phyloP scores from a whole-genome alignment of 495 filamentous ascomycete genomes.

The Penicillium steckii region DNA sequence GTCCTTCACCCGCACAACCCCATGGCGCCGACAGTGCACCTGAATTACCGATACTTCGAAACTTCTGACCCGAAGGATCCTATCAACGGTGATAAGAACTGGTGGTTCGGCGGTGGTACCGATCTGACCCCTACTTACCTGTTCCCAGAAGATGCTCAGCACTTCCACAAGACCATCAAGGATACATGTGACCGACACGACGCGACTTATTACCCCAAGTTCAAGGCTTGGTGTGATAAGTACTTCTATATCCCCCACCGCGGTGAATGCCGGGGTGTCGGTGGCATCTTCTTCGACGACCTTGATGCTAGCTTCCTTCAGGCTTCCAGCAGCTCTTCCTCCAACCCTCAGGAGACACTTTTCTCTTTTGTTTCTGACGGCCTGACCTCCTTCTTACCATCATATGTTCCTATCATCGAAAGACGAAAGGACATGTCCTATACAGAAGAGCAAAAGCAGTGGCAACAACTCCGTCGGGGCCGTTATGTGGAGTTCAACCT shows the following conservation, averaged over 20 bases:
- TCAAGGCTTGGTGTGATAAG: conserved; percentile 98
- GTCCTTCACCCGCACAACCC: conserved; percentile 93
- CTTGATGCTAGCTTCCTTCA: conserved; percentile 67
- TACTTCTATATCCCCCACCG: conserved; percentile 96
- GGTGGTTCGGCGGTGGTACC: conserved; percentile 98
- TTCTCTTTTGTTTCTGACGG: conserved; percentile 90
- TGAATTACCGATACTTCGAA: conserved; percentile 99
- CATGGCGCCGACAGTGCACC: conserved; percentile 94
- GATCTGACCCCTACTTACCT: conserved; percentile 94
- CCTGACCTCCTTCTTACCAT: conserved; percentile 82
- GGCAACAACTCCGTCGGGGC: conserved; percentile 93
- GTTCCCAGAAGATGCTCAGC: conserved; percentile 93
- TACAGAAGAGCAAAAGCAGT: conserved; percentile 80
- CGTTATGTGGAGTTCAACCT: conserved; percentile 99
- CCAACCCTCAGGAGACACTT: conserved; percentile 84
- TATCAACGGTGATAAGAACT: conserved; percentile 71
- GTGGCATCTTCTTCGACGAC: conserved; percentile 99
- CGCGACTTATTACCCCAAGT: conserved; percentile 85
- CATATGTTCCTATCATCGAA: conserved; percentile 86
- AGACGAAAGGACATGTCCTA: conserved; percentile 89
- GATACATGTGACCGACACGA: conserved; percentile 92
- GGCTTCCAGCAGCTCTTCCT: conserved; percentile 45
- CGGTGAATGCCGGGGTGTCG: conserved; percentile 81
- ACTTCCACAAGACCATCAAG: conserved; percentile 94
- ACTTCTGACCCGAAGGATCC: conserved; percentile 60